Base-by-base conservation (phyloP, 352 stramenopile species). In the Thalassiosira ordinaria region DNA sequence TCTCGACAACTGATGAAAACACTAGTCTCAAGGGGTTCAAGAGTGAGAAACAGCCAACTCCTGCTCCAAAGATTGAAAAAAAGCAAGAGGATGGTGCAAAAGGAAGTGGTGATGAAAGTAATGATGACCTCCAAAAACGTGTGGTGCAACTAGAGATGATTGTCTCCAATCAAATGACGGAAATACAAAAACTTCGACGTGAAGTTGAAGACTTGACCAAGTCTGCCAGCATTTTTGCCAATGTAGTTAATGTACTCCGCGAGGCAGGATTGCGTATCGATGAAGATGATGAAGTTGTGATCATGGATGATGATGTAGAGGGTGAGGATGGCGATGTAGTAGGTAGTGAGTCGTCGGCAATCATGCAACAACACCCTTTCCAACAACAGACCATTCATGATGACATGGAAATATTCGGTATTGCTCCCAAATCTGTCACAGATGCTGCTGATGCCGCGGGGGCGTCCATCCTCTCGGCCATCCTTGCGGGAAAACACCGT, bases 361-460 rank as follows among this genome's bases (percentile, higher is more conserved):
- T n/a, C n/a, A n/a, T n/a, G n/a, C n/a, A n/a, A n/a, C n/a, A n/a
- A n/a, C n/a, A 24, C 37, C 18, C 29, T 37, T 0, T 39, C 46
- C 37, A 64, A 46, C 63, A 78, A 49, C 35, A 70, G 26, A 78
- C 31, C 41, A 57, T 76, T 65, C 87, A 74, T 65, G 88, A 94
- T 62, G 88, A 93, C 61, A 73, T 74, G n/a, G 78, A 91, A 72
- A 94, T 95, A 60, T 93, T 95, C 77, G 90, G 90, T 4, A 85
- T 65, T 29, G 90, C 90, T 26, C 90, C 90, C 9, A 82, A 80
- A 27, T 88, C 82, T 11, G 86, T 93, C 2, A 93, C 82, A 31
- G 87, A 95, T 75, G 90, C 90, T 26, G 90, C 88, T 11, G 87
- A 93, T 83, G 81, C 85, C 29, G 88, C 88, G 22, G 90, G 90